Evolutionary conservation across 495 filamentous ascomycete species (phyloP), one percentile per base, ranked within the genome.

Genomic region (Trichodelitschia bisporula): DNA sequence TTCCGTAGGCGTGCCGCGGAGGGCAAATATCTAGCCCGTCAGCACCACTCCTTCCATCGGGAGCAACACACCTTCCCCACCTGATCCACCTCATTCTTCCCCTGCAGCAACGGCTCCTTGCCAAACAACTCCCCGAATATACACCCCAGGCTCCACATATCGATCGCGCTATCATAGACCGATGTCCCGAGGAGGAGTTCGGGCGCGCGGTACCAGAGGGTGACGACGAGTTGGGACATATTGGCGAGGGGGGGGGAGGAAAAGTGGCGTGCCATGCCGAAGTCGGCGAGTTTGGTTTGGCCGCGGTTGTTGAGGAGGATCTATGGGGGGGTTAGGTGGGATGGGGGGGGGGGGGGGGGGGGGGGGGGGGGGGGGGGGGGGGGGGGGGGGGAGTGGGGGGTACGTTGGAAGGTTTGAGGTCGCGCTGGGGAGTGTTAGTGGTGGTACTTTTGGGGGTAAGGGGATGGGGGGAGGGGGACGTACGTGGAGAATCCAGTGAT

Each of bases 91-190:
- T 95, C 86, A 50, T 86, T 92, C 48, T 77, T 82, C 20, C 86
- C 86, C 48, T 86, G 79, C 1, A 97, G 51, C 15, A 95, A 47
- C 2, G 82, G 79, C 35, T 82, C 71, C 34, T 78, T 79, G 29
- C 62, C 69, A 3, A 93, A 56, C 4, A 97, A 64, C 51, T 97
- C 84, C 32, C 73, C 86, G 48, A 97, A 92, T 44, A 97, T 86
- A 54, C 86, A 97, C 9, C 86, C 86, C 5, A 93, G 56, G 50
- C 75, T 83, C 86, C 86, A 97, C 61, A 92, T 71, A 53, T 97
- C 86, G 35, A 97, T 60, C 38, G 74, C 68, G 0, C 56, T 45
- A 28, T 64, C 72, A 57, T 97, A 97, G 14, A 59, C 62, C 21
- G 65, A 61, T 1, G 77, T 62, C 16, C 86, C 86, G 8, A 97